A percentile compares a stretch with the other conserved stretches of the same genome.
Conservation (phyloP, 208 protist species). For the Trypanosoma grayi region DNA sequence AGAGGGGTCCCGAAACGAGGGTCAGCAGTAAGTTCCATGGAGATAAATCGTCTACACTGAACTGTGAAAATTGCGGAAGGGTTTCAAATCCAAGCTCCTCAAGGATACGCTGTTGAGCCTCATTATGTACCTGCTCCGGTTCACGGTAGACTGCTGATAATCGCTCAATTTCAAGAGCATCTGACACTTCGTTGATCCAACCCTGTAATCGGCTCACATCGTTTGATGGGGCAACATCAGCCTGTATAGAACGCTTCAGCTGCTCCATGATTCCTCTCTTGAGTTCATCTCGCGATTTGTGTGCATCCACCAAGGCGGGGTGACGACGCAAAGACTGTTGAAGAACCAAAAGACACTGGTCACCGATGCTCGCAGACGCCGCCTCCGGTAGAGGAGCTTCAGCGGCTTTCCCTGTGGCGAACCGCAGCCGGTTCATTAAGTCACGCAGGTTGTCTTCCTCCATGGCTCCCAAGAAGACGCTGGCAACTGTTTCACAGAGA, state of each 20-base stretch:
- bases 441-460: constrained; percentile 49
- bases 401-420: constrained; percentile 54
- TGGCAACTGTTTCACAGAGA: too few species aligned
- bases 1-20: constrained; percentile 36
- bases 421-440: constrained; percentile 66
- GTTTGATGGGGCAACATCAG: constrained; percentile 16
- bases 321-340: constrained; percentile 72
- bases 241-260: constrained; percentile 23
- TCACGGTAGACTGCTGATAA: constrained; percentile 53
- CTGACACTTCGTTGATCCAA: constrained; percentile 65
- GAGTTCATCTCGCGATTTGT: constrained; percentile 23
- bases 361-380: constrained; percentile 31
- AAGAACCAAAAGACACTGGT: constrained; percentile 49
- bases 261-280: constrained; percentile 27
- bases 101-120: constrained; percentile 16
- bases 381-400: constrained; percentile 12
- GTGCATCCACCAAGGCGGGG: constrained; percentile 30
- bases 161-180: constrained; percentile 67
- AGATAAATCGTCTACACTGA: constrained; percentile 43
- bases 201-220: constrained; percentile 29
- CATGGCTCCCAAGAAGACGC: constrained; percentile 27
- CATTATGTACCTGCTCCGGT: constrained; percentile 13
- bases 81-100: constrained; percentile 48
- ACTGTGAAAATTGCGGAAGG: constrained; percentile 44
- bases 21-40: constrained; percentile 77